Evolutionary conservation across 108 stramenopile species (phyloP), one percentile per base, ranked within the genome.

Genomic region (Cylindrotheca closterium): DNA sequence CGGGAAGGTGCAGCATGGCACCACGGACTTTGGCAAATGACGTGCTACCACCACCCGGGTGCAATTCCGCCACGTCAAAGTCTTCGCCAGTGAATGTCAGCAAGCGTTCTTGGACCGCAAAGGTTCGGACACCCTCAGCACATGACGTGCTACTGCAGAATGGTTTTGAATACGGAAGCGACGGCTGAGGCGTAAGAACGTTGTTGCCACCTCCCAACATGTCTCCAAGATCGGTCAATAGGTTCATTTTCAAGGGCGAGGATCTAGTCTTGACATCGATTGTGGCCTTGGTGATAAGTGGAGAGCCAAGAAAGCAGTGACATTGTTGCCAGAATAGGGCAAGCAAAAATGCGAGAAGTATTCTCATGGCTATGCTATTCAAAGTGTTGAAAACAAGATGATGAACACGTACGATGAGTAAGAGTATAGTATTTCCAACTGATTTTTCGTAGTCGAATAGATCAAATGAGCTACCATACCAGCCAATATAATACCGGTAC

Each of bases 31-130:
- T 54, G 10, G 54, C 67, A 59, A 78, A 85, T 3, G 67, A 70
- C 29, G 17, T 45, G 29, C 63, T 60, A 22, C 42, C 60, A 33
- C 57, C 60, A n/a, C 61, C 46, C 26, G 82, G 79, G 8, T 51
- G 37, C 10, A 15, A 7, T 42, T 42, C 37, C 37, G 15, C 37
- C 17, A 87, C 78, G 58, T 90, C 89, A 79, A 90, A 90, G 42
- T 90, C 89, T 75, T 90, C 89, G 26, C 89, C 89, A 19, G 89
- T 87, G 49, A 86, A 90, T 26, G 63, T 69, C 30, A 84, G 53
- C 29, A 55, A 49, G 27, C 78, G 65, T 63, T 83, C 82, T 50
- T 83, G 75, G 1, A 83, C 57, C 8, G 82, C 82, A 21, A 79
- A 68, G 5, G 59, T 63, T 8, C 57, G 56, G 15, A 42, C 37